Conservation (phyloP, 192 early-diverging fungal genomes). For the Backusella tuberculispora region DNA sequence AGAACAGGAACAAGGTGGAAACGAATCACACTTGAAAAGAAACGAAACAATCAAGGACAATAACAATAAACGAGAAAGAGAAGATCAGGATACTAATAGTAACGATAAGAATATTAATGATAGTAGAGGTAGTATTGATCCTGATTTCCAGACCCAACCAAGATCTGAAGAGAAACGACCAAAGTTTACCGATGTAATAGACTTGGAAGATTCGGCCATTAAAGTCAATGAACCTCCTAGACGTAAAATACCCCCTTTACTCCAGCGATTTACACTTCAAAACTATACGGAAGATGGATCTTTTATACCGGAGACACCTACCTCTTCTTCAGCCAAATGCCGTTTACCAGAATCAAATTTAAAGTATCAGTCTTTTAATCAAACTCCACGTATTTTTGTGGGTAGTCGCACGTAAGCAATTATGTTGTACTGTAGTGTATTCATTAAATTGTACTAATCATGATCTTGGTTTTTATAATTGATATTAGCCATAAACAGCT, state of each 20-base stretch:
- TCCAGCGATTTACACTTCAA: neutral
- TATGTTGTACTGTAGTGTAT: neutral
- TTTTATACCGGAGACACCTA: too few species aligned
- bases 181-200: neutral
- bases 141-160: neutral
- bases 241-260: neutral
- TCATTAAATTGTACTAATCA: neutral
- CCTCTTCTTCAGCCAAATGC: neutral
- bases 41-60: neutral
- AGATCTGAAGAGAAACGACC: neutral
- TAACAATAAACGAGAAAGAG: neutral
- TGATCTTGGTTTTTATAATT: neutral
- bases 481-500: constrained; percentile 55
- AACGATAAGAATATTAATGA: neutral
- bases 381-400: constrained; percentile 7
- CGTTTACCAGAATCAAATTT: neutral
- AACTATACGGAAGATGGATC: neutral
- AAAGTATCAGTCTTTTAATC: neutral
- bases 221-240: neutral
- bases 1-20: neutral
- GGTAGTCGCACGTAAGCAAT: constrained; percentile 50
- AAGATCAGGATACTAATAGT: neutral
- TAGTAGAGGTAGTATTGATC: neutral
- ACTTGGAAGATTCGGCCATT: neutral
- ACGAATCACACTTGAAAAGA: neutral